phyloP scores from a whole-genome alignment of 306 rosid genomes.

The Oemleria cerasiformis region DNA sequence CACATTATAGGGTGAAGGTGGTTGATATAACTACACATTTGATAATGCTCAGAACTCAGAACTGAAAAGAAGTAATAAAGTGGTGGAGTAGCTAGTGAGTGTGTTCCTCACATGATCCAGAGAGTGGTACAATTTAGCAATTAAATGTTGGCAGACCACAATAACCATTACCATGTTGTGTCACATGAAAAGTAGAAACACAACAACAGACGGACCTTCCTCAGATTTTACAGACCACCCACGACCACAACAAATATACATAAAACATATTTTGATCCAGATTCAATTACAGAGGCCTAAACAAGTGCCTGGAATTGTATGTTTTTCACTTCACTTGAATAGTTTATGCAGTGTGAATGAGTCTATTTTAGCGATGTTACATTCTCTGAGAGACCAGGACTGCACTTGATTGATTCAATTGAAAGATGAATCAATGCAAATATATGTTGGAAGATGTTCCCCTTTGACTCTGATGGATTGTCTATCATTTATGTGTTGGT shows the following conservation, averaged over 20 bases:
- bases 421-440: not conserved
- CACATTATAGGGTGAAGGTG: not conserved
- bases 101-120: not conserved
- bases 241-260: too few species aligned
- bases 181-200: not conserved
- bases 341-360: too few species aligned
- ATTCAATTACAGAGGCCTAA: not conserved
- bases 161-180: not conserved
- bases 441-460: too few species aligned
- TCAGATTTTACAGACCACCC: not conserved
- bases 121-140: not conserved
- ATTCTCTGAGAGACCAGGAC: not conserved
- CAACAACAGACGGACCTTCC: not conserved
- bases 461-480: not conserved
- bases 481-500: not conserved
- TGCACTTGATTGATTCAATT: not conserved
- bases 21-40: not conserved
- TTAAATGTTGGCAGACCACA: not conserved
- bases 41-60: not conserved
- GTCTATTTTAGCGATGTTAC: not conserved
- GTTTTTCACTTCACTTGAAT: not conserved
- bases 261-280: slow-evolving; percentile 3
- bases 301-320: not conserved
- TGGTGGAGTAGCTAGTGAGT: not conserved
- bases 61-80: not conserved